phyloP scores from a whole-genome alignment of 2,329 filamentous ascomycete species.

The Sclerotinia borealis region DNA sequence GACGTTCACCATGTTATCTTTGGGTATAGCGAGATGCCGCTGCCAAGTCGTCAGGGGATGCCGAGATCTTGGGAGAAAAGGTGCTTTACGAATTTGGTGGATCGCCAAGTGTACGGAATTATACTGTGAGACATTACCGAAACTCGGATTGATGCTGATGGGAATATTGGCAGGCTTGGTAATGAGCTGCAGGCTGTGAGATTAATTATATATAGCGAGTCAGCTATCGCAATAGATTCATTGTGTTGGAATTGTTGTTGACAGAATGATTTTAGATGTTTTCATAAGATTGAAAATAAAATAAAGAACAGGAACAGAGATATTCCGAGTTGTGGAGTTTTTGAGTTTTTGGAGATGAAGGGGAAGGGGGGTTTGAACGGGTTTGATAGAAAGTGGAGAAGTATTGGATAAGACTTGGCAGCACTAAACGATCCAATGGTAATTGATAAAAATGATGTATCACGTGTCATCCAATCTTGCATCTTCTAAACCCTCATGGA shows the following conservation, averaged over 20 bases:
- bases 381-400: background rate
- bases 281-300: background rate
- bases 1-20: background rate
- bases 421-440: background rate
- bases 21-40: background rate
- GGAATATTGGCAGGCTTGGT: background rate
- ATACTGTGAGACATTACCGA: constrained; percentile 7
- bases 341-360: background rate
- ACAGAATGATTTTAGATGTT: background rate
- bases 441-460: background rate
- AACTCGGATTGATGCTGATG: background rate
- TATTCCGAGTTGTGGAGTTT: background rate
- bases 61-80: constrained; percentile 12
- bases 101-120: constrained; percentile 13
- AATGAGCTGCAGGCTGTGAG: background rate
- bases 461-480: background rate
- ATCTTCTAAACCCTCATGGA: background rate
- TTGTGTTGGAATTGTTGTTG: background rate
- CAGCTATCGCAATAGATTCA: background rate
- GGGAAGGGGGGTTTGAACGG: background rate
- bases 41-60: constrained; percentile 6
- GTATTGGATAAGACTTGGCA: background rate
- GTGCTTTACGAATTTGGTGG: constrained; percentile 7
- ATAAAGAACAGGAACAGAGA: background rate
- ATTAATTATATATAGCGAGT: background rate